Evolutionary conservation across 2,329 filamentous ascomycete genomes (phyloP), one percentile per base, ranked within the genome.

Genomic region (Neopestalotiopsis rosae): DNA sequence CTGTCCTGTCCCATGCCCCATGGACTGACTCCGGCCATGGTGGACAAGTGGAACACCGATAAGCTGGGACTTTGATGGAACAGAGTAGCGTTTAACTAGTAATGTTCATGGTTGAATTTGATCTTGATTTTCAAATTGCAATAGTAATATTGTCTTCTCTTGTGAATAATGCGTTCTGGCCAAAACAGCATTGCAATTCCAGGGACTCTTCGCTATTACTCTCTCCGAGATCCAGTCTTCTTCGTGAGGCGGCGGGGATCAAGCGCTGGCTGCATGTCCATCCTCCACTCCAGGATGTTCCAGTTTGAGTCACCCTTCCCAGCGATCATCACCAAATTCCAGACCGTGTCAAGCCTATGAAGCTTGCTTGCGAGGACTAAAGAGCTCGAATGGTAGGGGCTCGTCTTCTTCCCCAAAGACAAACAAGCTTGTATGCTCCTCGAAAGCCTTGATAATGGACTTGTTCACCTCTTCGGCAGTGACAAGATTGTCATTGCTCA

Each of bases 401-500:
- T 64, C 61, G 45, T 64, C 61, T 4, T 64, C 61, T 49, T 38
- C 61, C 10, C n/a, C 38, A 12, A 24, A 64, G 34, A 64, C 61
- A 17, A 64, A 64, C 6, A 64, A 38, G n/a, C 20, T 28, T 24
- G 61, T 17, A 17, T 64, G 61, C 38, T 45, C 14, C n/a, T 64
- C 61, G 38, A 64, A 64, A 9, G 61, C 40, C 40, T 64, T 49
- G 38, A 12, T 32, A 12, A 64, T 40, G 10, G 61, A 24, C 38
- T 49, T 45, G 5, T 49, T 13, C 12, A 52, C 61, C 61, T 64
- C 61, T 14, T 20, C n/a, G 17, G 61, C n/a, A 24, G 61, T 64
- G 10, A 20, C 42, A 12, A 64, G 61, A 20, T n/a, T 49, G 12
- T 64, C 61, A 20, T 64, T 20, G n/a, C 40, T n/a, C 4, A 17